Percentiles rank a stretch among this genome's conserved stretches.
phyloP scores from a whole-genome alignment of 768 basidiomycete genomes.

The Mycena polygramma region DNA sequence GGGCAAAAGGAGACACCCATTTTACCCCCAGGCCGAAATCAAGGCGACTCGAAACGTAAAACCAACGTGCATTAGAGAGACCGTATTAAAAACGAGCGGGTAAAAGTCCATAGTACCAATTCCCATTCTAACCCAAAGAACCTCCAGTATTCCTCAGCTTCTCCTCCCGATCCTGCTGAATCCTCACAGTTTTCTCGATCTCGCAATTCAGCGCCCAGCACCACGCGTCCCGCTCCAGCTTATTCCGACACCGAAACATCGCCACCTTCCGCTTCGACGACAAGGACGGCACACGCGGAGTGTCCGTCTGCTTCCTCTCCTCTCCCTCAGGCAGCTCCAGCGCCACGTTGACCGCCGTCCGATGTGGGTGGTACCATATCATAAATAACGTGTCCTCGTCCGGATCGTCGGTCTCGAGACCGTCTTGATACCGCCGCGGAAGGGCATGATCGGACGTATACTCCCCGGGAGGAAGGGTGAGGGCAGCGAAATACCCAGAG shows the following conservation, averaged over 20 bases:
- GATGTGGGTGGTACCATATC: constrained; percentile 73
- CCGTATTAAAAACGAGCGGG: neutral
- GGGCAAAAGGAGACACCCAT: too few relatives aligned
- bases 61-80: too few relatives aligned
- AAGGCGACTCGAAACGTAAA: too few relatives aligned
- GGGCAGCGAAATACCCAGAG: constrained; percentile 88
- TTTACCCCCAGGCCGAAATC: too few relatives aligned
- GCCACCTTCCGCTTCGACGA: constrained; percentile 71
- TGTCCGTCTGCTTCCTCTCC: constrained; percentile 42
- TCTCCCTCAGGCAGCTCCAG: constrained; percentile 46
- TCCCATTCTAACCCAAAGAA: constrained; percentile 18
- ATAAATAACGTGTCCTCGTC: constrained; percentile 92
- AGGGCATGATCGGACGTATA: constrained; percentile 66
- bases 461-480: constrained; percentile 73
- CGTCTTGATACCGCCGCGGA: constrained; percentile 89
- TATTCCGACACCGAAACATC: constrained; percentile 82
- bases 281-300: constrained; percentile 59
- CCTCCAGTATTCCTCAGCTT: constrained; percentile 73
- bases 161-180: constrained; percentile 73
- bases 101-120: neutral
- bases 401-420: constrained; percentile 87
- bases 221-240: constrained; percentile 94
- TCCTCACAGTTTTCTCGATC: constrained; percentile 84
- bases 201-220: constrained; percentile 94
- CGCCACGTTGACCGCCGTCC: constrained; percentile 35